phyloP scores from a whole-genome alignment of 805 yeast genomes.

The Teunomyces cretensis region DNA sequence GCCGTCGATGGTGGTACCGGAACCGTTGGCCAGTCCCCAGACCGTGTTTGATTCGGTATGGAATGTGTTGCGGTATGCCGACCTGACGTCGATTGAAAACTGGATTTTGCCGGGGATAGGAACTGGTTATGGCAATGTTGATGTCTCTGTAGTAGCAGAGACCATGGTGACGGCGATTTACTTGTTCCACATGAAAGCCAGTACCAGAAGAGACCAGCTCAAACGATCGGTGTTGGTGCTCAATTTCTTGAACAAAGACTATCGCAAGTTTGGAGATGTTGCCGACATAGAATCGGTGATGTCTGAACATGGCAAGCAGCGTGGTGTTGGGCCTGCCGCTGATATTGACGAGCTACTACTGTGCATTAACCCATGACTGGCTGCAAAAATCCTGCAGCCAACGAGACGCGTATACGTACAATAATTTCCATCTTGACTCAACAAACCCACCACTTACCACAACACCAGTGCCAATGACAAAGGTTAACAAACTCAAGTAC shows the following conservation, averaged over 20 bases:
- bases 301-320: background rate
- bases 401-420: background rate
- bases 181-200: slow-evolving; percentile 8
- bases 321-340: background rate
- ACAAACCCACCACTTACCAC: too few species aligned
- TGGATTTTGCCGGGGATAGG: slow-evolving; percentile 28
- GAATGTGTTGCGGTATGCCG: slow-evolving; percentile 15
- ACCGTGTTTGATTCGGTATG: slow-evolving; percentile 21
- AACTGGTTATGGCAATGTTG: slow-evolving; percentile 25
- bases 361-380: background rate
- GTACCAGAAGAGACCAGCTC: slow-evolving; percentile 6
- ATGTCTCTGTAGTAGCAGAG: slow-evolving; percentile 14
- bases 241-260: slow-evolving; percentile 19
- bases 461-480: background rate
- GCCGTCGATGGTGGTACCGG: slow-evolving; percentile 29
- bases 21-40: slow-evolving; percentile 6
- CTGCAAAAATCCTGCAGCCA: slow-evolving; percentile 2
- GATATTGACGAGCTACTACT: slow-evolving; percentile 6
- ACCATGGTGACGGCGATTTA: slow-evolving; percentile 21
- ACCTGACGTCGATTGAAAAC: slow-evolving; percentile 7
- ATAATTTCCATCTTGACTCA: background rate
- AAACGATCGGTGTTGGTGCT: slow-evolving; percentile 18
- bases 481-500: slow-evolving; percentile 13
- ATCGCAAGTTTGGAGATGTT: slow-evolving; percentile 12
- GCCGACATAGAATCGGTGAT: slow-evolving; percentile 1